A percentile compares a stretch with the other conserved stretches of the same genome.
phyloP scores from a whole-genome alignment of 495 filamentous ascomycete genomes.

The Lasiosphaeria ovina region DNA sequence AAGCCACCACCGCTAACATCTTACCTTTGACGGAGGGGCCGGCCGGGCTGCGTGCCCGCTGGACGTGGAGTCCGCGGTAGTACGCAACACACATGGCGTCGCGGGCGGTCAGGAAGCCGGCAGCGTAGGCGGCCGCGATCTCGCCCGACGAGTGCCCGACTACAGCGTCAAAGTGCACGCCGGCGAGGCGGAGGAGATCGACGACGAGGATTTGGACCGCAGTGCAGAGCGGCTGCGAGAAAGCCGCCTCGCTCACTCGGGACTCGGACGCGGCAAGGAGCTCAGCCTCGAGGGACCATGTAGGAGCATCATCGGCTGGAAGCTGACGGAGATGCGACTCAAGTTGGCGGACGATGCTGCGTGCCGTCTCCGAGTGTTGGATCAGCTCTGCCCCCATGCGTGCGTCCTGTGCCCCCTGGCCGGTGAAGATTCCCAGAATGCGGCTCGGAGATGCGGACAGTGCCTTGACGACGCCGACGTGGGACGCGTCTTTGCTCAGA shows the following conservation, averaged over 20 bases:
- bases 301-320: slow-evolving; percentile 9
- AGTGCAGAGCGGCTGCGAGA: slow-evolving; percentile 49
- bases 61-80: slow-evolving; percentile 33
- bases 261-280: slow-evolving; percentile 2
- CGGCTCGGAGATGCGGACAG: slow-evolving; percentile 12
- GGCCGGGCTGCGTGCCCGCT: background rate
- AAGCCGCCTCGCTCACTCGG: slow-evolving; percentile 26
- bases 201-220: slow-evolving; percentile 49
- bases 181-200: slow-evolving; percentile 39
- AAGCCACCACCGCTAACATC: slow-evolving; percentile 54
- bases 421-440: slow-evolving; percentile 24
- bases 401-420: slow-evolving; percentile 27
- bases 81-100: slow-evolving; percentile 51
- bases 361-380: slow-evolving; percentile 23
- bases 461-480: background rate
- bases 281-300: slow-evolving; percentile 18
- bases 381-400: slow-evolving; percentile 19
- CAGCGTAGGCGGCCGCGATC: slow-evolving; percentile 50
- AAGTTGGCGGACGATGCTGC: slow-evolving; percentile 20
- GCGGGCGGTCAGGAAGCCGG: slow-evolving; percentile 39
- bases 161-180: slow-evolving; percentile 42
- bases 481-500: background rate
- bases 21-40: too few species aligned
- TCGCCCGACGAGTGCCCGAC: slow-evolving; percentile 62
- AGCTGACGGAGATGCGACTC: slow-evolving; percentile 14